Percentiles rank a stretch among this genome's conserved stretches.
phyloP scores from a whole-genome alignment of 352 stramenopile genomes.

The Globisporangium canariense region DNA sequence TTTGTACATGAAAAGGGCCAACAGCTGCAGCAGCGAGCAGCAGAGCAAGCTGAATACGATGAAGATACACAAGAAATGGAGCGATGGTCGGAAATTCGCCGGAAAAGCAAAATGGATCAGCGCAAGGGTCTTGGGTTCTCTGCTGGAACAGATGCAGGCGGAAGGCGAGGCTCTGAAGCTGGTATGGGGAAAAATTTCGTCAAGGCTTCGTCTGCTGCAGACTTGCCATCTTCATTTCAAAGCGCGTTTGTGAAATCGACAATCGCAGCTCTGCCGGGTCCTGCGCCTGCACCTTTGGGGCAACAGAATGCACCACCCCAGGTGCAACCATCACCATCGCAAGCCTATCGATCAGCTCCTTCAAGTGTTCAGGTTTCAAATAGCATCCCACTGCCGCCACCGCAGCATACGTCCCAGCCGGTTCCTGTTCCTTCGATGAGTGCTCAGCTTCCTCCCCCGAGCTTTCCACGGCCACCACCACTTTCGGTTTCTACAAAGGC shows the following conservation, averaged over 20 bases:
- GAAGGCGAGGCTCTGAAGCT: background rate
- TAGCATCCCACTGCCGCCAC: background rate
- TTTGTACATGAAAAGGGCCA: background rate
- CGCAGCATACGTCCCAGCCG: background rate
- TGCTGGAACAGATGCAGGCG: background rate
- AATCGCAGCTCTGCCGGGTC: background rate
- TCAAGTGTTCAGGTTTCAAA: background rate
- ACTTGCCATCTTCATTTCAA: constrained; percentile 17
- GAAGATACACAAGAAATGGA: constrained; percentile 54
- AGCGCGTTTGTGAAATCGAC: constrained; percentile 27
- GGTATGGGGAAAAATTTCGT: constrained; percentile 27
- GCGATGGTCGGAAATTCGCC: constrained; percentile 50
- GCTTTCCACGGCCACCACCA: background rate
- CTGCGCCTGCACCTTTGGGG: background rate
- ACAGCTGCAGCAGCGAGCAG: background rate
- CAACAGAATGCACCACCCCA: background rate
- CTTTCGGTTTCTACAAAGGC: background rate
- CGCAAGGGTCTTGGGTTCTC: constrained; percentile 70
- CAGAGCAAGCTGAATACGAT: constrained; percentile 23
- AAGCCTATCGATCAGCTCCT: background rate
- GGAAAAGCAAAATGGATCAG: constrained; percentile 59
- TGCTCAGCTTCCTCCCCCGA: constrained; percentile 5
- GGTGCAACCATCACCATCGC: background rate
- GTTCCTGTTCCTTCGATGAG: background rate
- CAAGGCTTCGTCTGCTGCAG: constrained; percentile 26